Percentiles rank a stretch among this genome's conserved stretches.
Evolutionary conservation across 2,329 filamentous ascomycete species (phyloP).

Genomic region (Leptographium wingfieldii): DNA sequence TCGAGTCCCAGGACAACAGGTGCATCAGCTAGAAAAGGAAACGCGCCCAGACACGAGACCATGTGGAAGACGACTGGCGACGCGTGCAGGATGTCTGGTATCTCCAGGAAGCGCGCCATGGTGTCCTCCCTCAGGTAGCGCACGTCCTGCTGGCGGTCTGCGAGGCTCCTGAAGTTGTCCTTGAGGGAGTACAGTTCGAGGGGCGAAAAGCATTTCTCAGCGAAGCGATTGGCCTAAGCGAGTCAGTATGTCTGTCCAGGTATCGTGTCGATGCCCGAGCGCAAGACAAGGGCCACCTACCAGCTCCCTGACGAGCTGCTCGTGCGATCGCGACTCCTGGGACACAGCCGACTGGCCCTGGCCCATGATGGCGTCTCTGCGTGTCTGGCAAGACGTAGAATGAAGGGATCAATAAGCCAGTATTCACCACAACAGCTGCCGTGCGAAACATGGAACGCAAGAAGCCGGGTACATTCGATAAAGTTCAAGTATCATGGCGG

Average conservation of each 20-base stretch:
- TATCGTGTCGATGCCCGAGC: neutral
- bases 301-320: slow-evolving; percentile 38
- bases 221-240: slow-evolving; percentile 47
- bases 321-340: slow-evolving; percentile 31
- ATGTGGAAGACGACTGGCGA: slow-evolving; percentile 61
- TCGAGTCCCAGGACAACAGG: slow-evolving; percentile 58
- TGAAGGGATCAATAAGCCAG: neutral
- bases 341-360: slow-evolving; percentile 36
- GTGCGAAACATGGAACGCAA: neutral
- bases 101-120: slow-evolving; percentile 57
- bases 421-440: neutral
- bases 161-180: slow-evolving; percentile 58
- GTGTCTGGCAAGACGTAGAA: neutral
- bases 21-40: slow-evolving; percentile 59
- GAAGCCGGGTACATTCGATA: neutral
- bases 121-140: slow-evolving; percentile 59
- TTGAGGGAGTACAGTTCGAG: slow-evolving; percentile 63
- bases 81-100: slow-evolving; percentile 56
- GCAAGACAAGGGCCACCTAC: slow-evolving; percentile 22
- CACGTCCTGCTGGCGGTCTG: slow-evolving; percentile 49
- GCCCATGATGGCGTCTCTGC: slow-evolving; percentile 27
- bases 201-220: slow-evolving; percentile 55
- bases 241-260: too few species aligned
- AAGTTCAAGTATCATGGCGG: neutral
- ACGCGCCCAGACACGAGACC: slow-evolving; percentile 57